A percentile compares a stretch with the other conserved stretches of the same genome.
phyloP scores from a whole-genome alignment of 768 basidiomycete genomes.

The Collybia nuda region DNA sequence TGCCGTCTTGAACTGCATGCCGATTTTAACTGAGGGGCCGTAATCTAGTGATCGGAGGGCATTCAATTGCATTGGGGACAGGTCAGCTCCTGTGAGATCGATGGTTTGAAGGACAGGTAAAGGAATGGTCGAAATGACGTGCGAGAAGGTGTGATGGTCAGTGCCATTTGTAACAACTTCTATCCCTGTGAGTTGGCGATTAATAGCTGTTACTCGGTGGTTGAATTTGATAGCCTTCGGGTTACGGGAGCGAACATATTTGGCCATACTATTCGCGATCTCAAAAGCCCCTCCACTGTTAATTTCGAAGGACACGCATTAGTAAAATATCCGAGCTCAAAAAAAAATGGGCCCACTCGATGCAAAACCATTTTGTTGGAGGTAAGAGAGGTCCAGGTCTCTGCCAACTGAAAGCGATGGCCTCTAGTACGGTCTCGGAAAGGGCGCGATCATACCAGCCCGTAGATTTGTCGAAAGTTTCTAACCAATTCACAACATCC shows the following conservation, averaged over 20 bases:
- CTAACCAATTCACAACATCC: slow-evolving; percentile 30
- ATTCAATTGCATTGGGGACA: slow-evolving; percentile 29
- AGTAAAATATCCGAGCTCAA: too few species aligned
- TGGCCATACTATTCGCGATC: too few species aligned
- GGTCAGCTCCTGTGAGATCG: slow-evolving; percentile 18
- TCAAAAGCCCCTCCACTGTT: too few species aligned
- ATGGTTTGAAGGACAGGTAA: slow-evolving; percentile 26
- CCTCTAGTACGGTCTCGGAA: slow-evolving; percentile 29
- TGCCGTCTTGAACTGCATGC: slow-evolving; percentile 29
- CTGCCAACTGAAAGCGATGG: slow-evolving; percentile 20
- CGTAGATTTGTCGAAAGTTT: slow-evolving; percentile 28
- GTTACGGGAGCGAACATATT: too few species aligned
- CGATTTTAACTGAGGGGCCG: slow-evolving; percentile 32
- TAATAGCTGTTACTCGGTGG: not conserved
- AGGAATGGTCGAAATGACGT: slow-evolving; percentile 32
- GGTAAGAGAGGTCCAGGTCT: too few species aligned
- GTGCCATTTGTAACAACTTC: not conserved
- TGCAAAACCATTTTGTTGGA: slow-evolving; percentile 18
- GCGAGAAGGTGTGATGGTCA: slow-evolving; percentile 6
- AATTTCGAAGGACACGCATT: too few species aligned
- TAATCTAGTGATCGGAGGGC: slow-evolving; percentile 31
- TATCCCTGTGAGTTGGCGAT: not conserved
- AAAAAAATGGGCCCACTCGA: slow-evolving; percentile 9
- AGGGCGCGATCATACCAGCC: slow-evolving; percentile 33
- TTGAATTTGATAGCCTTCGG: not conserved